Conservation (phyloP, 179 eudicot species). For the Corrigiola litoralis region DNA sequence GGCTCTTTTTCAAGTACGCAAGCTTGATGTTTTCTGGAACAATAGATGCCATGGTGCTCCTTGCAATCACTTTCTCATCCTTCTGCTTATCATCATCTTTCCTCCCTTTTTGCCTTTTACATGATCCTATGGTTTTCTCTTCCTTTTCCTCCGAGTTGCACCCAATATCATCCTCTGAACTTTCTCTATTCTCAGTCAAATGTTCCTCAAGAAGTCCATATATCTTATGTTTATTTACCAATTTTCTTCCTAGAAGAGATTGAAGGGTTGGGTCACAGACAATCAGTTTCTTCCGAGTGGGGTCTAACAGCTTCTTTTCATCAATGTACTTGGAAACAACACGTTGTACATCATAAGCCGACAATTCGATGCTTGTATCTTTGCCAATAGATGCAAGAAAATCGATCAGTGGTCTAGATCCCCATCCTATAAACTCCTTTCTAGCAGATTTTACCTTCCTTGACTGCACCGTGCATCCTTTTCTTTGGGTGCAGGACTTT, state of each 20-base stretch:
- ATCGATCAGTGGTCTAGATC: conserved; percentile 22
- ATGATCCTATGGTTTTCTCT: background rate
- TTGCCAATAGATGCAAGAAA: conserved; percentile 16
- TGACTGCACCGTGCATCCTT: background rate
- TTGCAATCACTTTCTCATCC: conserved; percentile 9
- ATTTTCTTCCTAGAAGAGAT: conserved; percentile 18
- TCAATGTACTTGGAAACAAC: conserved; percentile 17
- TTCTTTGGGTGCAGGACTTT: conserved; percentile 1
- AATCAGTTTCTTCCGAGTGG: conserved; percentile 20
- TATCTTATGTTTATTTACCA: conserved; percentile 23
- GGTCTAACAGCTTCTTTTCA: conserved; percentile 20
- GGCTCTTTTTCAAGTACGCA: conserved; percentile 24
- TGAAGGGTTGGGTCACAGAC: conserved; percentile 22
- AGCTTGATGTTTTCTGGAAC: conserved; percentile 29
- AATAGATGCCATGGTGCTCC: conserved; percentile 19
- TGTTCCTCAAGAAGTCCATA: conserved; percentile 21
- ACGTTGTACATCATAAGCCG: conserved; percentile 18
- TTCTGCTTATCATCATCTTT: background rate
- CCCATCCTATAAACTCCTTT: conserved; percentile 29
- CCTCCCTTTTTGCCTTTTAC: conserved; percentile 11
- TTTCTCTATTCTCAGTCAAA: conserved; percentile 14
- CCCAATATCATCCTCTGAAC: conserved; percentile 8
- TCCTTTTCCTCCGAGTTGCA: conserved; percentile 7
- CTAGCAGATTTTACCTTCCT: conserved; percentile 10
- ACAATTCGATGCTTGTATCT: conserved; percentile 14